Evolutionary conservation across 306 rosid species (phyloP).

Genomic region (Glycine soja): DNA sequence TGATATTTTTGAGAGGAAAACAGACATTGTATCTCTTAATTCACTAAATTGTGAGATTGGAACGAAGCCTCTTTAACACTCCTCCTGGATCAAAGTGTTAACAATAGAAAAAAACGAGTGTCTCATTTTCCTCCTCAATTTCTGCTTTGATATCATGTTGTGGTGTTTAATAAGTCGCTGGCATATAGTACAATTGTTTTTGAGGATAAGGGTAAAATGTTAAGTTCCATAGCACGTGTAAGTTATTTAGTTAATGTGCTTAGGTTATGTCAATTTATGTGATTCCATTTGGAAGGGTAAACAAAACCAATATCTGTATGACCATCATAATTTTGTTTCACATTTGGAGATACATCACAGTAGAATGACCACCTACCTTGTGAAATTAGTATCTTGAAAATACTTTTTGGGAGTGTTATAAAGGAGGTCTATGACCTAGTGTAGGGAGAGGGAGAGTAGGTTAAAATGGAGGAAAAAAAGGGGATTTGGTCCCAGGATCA

Average conservation of each 20-base stretch:
- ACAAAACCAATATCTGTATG: too few relatives aligned
- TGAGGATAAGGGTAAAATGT: background rate
- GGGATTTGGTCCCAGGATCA: constrained; percentile 1
- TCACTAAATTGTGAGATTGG: background rate
- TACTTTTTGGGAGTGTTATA: background rate
- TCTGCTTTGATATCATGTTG: background rate
- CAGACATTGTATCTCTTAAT: too few relatives aligned
- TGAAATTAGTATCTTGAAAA: background rate
- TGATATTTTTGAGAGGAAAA: background rate
- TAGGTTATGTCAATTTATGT: constrained; percentile 1
- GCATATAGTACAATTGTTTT: background rate
- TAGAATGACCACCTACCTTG: background rate
- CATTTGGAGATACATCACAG: background rate
- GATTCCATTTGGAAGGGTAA: background rate
- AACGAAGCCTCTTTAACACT: background rate
- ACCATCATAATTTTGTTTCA: background rate
- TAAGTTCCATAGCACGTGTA: background rate
- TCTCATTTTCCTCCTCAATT: background rate
- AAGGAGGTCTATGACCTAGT: background rate
- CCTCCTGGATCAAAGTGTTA: background rate
- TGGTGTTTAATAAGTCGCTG: background rate
- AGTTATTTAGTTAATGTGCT: background rate
- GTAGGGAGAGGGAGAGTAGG: background rate
- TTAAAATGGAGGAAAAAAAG: background rate
- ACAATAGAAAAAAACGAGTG: background rate